These are phyloP conservation scores for Torrubiellomyces zombiae DNA, from an alignment of 2,329 filamentous ascomycete species.

Conservation along the genomic window DNA sequence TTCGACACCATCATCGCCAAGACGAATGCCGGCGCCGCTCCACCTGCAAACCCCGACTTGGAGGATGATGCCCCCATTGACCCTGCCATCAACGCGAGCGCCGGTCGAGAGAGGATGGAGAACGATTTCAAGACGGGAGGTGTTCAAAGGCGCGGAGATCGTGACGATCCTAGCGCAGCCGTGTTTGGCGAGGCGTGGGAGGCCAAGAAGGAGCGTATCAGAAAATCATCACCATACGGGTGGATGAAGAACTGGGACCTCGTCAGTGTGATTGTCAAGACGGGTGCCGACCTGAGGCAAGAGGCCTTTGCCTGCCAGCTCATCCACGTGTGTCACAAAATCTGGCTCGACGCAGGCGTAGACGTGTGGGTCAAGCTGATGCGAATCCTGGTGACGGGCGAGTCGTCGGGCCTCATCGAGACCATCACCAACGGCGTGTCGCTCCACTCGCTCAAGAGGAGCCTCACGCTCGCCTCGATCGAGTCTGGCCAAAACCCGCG, in stretches of 20 bases:
- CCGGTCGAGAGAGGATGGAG: conserved; percentile 71
- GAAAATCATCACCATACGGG: conserved; percentile 68
- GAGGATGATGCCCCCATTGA: conserved; percentile 37
- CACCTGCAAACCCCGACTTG: conserved; percentile 27
- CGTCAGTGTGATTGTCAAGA: conserved; percentile 77
- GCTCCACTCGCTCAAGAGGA: conserved; percentile 71
- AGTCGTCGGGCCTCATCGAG: conserved; percentile 71
- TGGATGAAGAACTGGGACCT: conserved; percentile 87
- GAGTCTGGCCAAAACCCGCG: conserved; percentile 57
- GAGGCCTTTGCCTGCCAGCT: conserved; percentile 79
- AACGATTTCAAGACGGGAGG: conserved; percentile 79
- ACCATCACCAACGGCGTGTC: conserved; percentile 81
- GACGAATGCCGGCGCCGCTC: conserved; percentile 33
- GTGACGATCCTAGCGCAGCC: conserved; percentile 71
- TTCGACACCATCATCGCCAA: conserved; percentile 74
- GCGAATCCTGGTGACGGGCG: conserved; percentile 73
- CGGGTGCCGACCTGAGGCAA: conserved; percentile 65
- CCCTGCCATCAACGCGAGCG: conserved; percentile 45
- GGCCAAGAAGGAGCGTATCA: conserved; percentile 67
- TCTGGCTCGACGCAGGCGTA: conserved; percentile 58
- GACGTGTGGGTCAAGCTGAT: conserved; percentile 82
- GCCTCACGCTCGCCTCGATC: conserved; percentile 58
- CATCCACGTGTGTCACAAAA: conserved; percentile 65
- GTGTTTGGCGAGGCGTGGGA: conserved; percentile 81
- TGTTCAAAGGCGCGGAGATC: conserved; percentile 63